Percentiles rank a stretch among this genome's conserved stretches.
Conservation (phyloP, 192 early-diverging fungal species). For the Pilobolus umbonatus region DNA sequence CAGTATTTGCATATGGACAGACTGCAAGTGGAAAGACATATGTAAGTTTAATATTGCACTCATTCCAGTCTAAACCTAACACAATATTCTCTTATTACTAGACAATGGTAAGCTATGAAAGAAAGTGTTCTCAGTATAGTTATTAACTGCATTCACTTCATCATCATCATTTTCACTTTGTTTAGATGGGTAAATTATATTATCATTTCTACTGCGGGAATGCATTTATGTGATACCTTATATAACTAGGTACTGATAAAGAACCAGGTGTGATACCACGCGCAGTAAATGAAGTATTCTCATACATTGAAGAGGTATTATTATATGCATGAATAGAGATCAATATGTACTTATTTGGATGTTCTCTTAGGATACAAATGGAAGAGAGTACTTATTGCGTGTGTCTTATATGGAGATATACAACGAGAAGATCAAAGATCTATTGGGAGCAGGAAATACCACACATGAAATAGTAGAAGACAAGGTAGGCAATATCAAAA, state of each 20-base stretch:
- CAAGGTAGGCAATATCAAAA: conserved; percentile 22
- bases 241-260: conserved; percentile 48
- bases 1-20: conserved; percentile 92
- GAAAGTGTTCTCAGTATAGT: neutral
- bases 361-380: neutral
- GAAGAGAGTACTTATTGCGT: conserved; percentile 78
- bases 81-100: conserved; percentile 1
- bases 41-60: conserved; percentile 32
- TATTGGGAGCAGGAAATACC: conserved; percentile 75
- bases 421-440: conserved; percentile 87
- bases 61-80: neutral
- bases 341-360: neutral
- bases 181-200: conserved; percentile 21
- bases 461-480: conserved; percentile 73
- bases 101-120: conserved; percentile 15
- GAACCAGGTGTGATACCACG: conserved; percentile 76
- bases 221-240: neutral
- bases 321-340: neutral
- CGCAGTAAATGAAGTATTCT: conserved; percentile 73
- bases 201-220: neutral
- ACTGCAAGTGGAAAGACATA: conserved; percentile 96
- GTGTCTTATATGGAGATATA: conserved; percentile 99
- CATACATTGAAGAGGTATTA: conserved; percentile 57
- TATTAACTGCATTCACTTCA: neutral
- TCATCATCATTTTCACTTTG: neutral